Evolutionary conservation across 768 basidiomycete genomes (phyloP), one percentile per base, ranked within the genome.

Genomic region (Peribolospora kevripleyi): DNA sequence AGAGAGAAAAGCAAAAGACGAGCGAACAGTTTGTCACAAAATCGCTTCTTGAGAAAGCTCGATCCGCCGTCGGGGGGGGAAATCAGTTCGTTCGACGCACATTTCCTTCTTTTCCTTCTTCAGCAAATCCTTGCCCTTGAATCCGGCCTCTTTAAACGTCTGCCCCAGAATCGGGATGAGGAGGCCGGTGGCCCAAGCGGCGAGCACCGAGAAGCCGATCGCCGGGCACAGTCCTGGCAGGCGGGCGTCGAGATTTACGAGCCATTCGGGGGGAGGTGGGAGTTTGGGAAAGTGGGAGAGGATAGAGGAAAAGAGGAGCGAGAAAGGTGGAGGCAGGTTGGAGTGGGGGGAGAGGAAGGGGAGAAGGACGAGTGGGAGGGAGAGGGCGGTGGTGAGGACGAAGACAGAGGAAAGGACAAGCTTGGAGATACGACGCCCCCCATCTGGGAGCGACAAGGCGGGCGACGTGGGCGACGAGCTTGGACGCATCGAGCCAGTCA

Each of bases 41-140:
- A n/a, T n/a, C 38, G 3, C 47, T 14, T 51, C 38, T 46, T 48
- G 48, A 14, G 38, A 55, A 7, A 42, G 51, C 48, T 50, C 37
- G 9, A 25, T 11, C n/a, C 11, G 43, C 37, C 40, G 11, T 10
- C 47, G 36, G 39, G 9, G 11, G 11, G 13, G n/a, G 46, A 36
- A 3, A 54, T 54, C 5, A 40, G 14, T 36, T 25, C 8, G 53
- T 45, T 43, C 41, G 49, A 50, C n/a, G 42, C n/a, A n/a, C 14
- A 37, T 76, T 43, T 55, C 37, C 25, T 55, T 14, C 43, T 72
- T 70, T 62, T 84, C 82, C 8, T 73, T 76, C 67, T 98, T 97
- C 51, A 93, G 72, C 57, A 93, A 69, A 67, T 98, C 93, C 58
- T 73, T 74, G 25, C 93, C 93, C 62, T 78, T 80, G 54, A 98